Percentiles rank a stretch among this genome's conserved stretches.
phyloP scores from a whole-genome alignment of 2,329 filamentous ascomycete genomes.

The Pseudogymnoascus pannorum region DNA sequence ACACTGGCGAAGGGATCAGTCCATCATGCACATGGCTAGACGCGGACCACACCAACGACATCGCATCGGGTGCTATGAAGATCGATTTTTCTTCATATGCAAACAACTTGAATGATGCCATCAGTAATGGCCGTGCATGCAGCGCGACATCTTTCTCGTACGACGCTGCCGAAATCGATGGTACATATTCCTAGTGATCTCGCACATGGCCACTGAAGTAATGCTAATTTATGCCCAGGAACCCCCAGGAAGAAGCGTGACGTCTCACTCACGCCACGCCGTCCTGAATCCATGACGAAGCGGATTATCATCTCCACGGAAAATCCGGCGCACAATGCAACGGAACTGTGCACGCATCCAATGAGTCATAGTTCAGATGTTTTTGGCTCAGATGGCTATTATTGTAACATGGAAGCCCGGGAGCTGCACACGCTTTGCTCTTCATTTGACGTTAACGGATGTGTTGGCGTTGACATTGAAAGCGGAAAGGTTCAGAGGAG shows the following conservation, averaged over 20 bases:
- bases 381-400: not conserved
- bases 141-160: not conserved
- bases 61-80: not conserved
- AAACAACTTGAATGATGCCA: not conserved
- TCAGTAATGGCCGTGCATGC: not conserved
- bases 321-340: not conserved
- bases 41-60: not conserved
- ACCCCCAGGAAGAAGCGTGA: not conserved
- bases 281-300: not conserved
- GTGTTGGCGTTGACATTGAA: not conserved
- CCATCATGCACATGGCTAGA: not conserved
- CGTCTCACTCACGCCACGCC: not conserved
- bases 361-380: not conserved
- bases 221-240: not conserved
- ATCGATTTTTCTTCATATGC: not conserved
- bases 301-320: not conserved
- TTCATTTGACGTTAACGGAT: not conserved
- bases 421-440: not conserved
- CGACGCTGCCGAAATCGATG: not conserved
- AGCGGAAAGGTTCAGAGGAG: constrained; percentile 1
- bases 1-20: not conserved
- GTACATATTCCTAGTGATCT: not conserved
- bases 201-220: not conserved
- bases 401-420: not conserved
- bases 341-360: not conserved